Base-by-base conservation (phyloP, 768 basidiomycete species). In the Suillus paluster region DNA sequence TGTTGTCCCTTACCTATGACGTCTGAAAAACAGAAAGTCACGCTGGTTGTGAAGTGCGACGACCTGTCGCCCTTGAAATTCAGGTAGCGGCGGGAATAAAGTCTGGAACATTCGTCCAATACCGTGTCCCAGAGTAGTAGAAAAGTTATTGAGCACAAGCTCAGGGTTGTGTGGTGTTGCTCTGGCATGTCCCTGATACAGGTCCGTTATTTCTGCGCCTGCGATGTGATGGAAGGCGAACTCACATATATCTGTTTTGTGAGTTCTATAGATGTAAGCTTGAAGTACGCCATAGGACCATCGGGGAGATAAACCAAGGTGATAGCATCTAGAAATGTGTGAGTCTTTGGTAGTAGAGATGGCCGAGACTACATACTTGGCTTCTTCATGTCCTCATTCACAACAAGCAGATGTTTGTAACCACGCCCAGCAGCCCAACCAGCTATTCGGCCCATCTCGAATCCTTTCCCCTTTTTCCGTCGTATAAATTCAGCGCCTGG, bases 21-120 rank as follows among this genome's bases (percentile, higher is more conserved):
- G 83, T 65, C 97, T 81, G 81, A 99, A 97, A 80, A 99, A 99
- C 61, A 99, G 78, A 77, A 99, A 99, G 78, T 99, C 97, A 52
- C 97, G 86, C 73, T 97, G 95, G 71, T 98, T 98, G 72, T 99
- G 97, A 21, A 99, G 81, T 3, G 97, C 97, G 14, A 99, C 96
- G 11, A 98, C 96, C 75, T 99, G 97, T 34, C 97, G 81, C 38
- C 97, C 97, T 77, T 95, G 90, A 71, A 97, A 98, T 73, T 97
- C 93, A 1, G 95, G 95, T 64, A 97, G 79, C 8, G 93, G 95
- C 19, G 97, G 97, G 79, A 98, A 99, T 23, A 95, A 84, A 1
- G 95, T 95, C 68, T 97, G 97, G 78, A 99, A 97, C 83, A 99
- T 90, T 27, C 95, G 86, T 17, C 97, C 97, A 56, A 98, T 88